A percentile compares a stretch with the other conserved stretches of the same genome.
These are phyloP conservation scores for Tolypocladium capitatum DNA, from an alignment of 2,329 filamentous ascomycete species.

Conservation along the genomic window DNA sequence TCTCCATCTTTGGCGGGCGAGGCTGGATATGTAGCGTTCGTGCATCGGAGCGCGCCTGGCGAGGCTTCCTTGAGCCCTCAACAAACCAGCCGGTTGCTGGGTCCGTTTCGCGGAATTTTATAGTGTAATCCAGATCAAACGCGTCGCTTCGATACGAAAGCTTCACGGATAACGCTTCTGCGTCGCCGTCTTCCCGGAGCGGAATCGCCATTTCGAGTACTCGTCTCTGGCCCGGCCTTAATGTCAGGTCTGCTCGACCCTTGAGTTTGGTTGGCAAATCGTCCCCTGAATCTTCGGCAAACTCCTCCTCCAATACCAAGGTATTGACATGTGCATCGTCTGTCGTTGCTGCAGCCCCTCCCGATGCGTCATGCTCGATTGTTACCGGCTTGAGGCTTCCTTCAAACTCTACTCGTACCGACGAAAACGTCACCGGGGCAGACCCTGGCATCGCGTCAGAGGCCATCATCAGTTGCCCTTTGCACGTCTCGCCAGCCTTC, in stretches of 20 bases:
- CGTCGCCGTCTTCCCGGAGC: conserved; percentile 71
- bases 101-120: conserved; percentile 34
- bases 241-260: conserved; percentile 48
- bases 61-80: conserved; percentile 27
- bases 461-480: conserved; percentile 42
- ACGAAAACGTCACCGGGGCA: conserved; percentile 35
- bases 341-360: conserved; percentile 3
- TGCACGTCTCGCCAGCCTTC: conserved; percentile 46
- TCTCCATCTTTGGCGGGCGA: conserved; percentile 81
- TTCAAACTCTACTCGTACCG: conserved; percentile 40
- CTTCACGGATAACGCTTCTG: conserved; percentile 49
- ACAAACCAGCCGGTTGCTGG: conserved; percentile 37
- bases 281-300: conserved; percentile 8
- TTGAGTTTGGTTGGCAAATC: conserved; percentile 26
- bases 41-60: conserved; percentile 33
- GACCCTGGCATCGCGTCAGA: conserved; percentile 43
- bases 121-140: conserved; percentile 55
- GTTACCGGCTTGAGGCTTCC: conserved; percentile 43
- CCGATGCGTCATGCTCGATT: conserved; percentile 27
- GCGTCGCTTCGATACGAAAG: conserved; percentile 49
- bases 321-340: conserved; percentile 6
- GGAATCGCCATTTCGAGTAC: conserved; percentile 60
- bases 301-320: conserved; percentile 17
- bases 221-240: conserved; percentile 53
- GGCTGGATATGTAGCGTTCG: conserved; percentile 61